Base-by-base conservation (phyloP, 2,329 filamentous ascomycete species). In the Paraphoma chrysanthemicola region DNA sequence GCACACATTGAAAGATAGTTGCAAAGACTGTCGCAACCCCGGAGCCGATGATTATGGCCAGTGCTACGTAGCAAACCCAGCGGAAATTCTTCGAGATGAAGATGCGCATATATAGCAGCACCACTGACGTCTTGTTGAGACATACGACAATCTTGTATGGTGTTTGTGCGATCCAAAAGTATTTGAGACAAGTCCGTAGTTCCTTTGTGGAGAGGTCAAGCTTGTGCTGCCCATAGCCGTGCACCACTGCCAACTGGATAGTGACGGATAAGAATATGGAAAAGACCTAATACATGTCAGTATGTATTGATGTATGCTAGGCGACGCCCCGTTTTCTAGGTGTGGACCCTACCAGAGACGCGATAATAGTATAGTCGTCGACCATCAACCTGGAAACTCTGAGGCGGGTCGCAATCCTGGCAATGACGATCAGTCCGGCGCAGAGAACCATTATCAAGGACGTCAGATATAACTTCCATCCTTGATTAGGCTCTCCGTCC, bases 1-100 rank as follows among this genome's bases (percentile, higher is more conserved):
- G 55, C 23, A 54, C 39, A 14, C 51, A 54, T 29, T 56, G 56
- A 31, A 55, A 52, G 48, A 59, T 56, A 16, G 48, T 59, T 14
- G 56, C 38, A 28, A 56, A 36, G 17, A 52, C 31, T 1, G 48
- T 56, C n/a, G 48, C 53, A 10, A 52, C 28, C 10, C 51, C 47
- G 2, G 53, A 55, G 17, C 46, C 17, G 41, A 55, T 39, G 28
- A 55, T 42, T 7, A 54, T 50, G 10, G 52, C 46, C 11, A 54
- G 39, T 3, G 47, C 41, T 6, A 10, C 18, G 23, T 18, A 48
- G 51, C 51, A 54, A 18, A 54, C 18, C 45, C 36, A 48, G 43
- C 14, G 44, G 14, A 54, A 28, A 36, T 38, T 17, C 6, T 43
- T 36, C 3, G 42, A 28, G 51, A 53, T 47, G 17, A 53, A 54